These are phyloP conservation scores for Breviolum minutum DNA, from an alignment of 73 alveolate species.

Conservation along the genomic window DNA sequence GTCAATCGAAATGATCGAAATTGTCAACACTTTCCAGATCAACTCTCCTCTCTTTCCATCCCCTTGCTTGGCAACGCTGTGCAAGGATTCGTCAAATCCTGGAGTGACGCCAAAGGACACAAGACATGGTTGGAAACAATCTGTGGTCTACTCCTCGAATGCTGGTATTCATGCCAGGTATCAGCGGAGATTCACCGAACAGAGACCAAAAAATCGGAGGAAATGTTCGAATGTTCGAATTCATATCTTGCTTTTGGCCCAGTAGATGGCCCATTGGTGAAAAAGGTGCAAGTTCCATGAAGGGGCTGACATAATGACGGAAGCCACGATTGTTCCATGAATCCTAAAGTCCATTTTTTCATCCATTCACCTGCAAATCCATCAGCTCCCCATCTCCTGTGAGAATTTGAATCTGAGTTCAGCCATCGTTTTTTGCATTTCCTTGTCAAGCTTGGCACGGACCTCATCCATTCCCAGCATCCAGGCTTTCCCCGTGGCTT, in stretches of 20 bases:
- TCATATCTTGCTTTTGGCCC: too few species aligned
- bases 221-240: too few species aligned
- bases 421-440: conserved; percentile 57
- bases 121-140: neutral
- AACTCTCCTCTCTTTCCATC: conserved; percentile 47
- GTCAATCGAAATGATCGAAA: neutral
- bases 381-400: conserved; percentile 23
- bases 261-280: too few species aligned
- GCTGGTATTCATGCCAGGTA: too few species aligned
- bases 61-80: conserved; percentile 81
- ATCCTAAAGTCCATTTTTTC: neutral
- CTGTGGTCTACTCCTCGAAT: neutral
- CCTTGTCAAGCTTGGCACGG: conserved; percentile 77
- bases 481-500: neutral
- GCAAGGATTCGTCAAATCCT: conserved; percentile 71
- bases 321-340: too few species aligned
- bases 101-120: neutral
- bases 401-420: conserved; percentile 70
- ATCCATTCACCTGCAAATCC: neutral
- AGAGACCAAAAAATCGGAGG: too few species aligned
- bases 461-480: neutral
- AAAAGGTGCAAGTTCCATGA: too few species aligned
- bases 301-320: too few species aligned
- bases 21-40: neutral
- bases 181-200: too few species aligned